Percentiles rank a stretch among this genome's conserved stretches.
Conservation (phyloP, 176 grass and related monocot species). For the Eleusine coracana region DNA sequence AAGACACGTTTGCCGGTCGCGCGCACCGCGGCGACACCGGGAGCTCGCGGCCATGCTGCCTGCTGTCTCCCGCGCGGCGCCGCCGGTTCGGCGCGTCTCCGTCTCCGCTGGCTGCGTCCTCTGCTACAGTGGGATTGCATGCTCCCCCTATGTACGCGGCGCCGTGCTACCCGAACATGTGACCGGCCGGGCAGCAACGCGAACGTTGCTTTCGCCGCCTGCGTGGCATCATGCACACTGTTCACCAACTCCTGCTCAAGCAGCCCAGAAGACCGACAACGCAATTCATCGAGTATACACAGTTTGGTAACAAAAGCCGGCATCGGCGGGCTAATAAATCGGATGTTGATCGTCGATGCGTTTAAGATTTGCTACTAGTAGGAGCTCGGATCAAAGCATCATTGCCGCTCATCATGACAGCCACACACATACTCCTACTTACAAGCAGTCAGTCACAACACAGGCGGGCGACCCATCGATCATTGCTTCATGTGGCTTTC, state of each 20-base stretch:
- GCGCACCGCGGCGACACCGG: neutral
- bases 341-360: neutral
- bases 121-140: neutral
- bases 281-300: no score
- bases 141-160: neutral
- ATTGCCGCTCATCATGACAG: slow-evolving; percentile 38
- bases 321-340: neutral
- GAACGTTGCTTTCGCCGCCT: neutral
- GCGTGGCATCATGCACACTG: neutral
- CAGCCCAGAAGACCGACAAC: no score
- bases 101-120: neutral
- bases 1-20: no score
- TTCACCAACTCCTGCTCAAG: neutral
- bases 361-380: neutral
- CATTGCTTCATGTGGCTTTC: slow-evolving; percentile 39
- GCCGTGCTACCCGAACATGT: slow-evolving; percentile 6
- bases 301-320: neutral
- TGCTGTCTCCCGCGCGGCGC: neutral
- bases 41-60: neutral
- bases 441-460: neutral
- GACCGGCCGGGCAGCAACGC: neutral
- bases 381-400: neutral
- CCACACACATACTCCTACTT: neutral
- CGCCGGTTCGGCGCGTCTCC: neutral
- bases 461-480: neutral